A percentile compares a stretch with the other conserved stretches of the same genome.
Conservation (phyloP, 2,329 filamentous ascomycete species). For the Coniosporium tulheliwenetii region DNA sequence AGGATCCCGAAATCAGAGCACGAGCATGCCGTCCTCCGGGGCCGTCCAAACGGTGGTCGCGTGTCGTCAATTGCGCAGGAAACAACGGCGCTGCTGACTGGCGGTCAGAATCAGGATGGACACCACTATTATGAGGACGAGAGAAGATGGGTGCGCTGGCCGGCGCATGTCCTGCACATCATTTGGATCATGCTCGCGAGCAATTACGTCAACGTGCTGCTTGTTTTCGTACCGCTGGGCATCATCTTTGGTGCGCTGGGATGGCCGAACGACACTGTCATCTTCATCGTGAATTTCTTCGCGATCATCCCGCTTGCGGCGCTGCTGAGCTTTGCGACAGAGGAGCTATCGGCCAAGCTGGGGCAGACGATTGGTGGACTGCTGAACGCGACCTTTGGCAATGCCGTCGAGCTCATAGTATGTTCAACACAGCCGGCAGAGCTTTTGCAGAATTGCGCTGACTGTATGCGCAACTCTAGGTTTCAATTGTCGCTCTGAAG, state of each 20-base stretch:
- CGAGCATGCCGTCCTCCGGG: no score
- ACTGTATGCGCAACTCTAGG: constrained; percentile 31
- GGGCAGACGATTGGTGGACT: constrained; percentile 61
- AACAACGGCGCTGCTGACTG: no score
- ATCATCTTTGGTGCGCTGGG: constrained; percentile 47
- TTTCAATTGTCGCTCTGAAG: constrained; percentile 78
- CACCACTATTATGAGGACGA: constrained; percentile 10
- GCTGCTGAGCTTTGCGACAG: constrained; percentile 61
- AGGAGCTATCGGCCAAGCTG: constrained; percentile 57
- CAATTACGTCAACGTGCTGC: constrained; percentile 51
- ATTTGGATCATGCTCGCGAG: constrained; percentile 28
- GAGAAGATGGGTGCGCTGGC: constrained; percentile 14
- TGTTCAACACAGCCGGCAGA: constrained; percentile 9
- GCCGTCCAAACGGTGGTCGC: no score
- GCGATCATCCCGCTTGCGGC: constrained; percentile 64
- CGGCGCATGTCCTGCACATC: constrained; percentile 15
- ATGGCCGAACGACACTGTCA: constrained; percentile 45
- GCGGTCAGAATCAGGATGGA: constrained; percentile 1
- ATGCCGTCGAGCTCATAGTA: constrained; percentile 67
- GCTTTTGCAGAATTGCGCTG: not conserved
- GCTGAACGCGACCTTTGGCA: constrained; percentile 64
- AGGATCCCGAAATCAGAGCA: no score
- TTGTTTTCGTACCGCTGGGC: constrained; percentile 59
- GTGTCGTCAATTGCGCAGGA: no score
- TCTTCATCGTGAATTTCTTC: constrained; percentile 67